A percentile compares a stretch with the other conserved stretches of the same genome.
Evolutionary conservation across 225 moss, liverwort and hornwort species (phyloP).

Genomic region (Rhytidiadelphus loreus): DNA sequence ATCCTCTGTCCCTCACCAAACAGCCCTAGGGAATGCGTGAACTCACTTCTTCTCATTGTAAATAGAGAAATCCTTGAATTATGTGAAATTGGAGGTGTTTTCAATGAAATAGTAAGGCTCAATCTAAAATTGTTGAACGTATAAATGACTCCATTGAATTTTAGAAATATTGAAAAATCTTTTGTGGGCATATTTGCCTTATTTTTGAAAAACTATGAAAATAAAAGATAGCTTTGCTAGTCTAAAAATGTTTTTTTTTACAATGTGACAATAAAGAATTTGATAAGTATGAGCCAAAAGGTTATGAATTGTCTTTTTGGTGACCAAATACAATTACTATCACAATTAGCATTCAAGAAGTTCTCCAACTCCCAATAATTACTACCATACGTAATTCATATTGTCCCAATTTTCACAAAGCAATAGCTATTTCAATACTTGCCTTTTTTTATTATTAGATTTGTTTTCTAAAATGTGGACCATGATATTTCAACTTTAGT

Average conservation of each 20-base stretch:
- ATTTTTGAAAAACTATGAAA: too few species aligned
- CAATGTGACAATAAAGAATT: neutral
- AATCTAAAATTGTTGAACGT: neutral
- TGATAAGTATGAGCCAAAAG: neutral
- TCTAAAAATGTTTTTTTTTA: too few species aligned
- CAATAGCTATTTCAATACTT: neutral
- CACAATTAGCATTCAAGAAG: neutral
- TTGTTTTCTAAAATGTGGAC: neutral
- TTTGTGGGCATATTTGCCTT: too few species aligned
- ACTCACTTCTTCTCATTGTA: neutral
- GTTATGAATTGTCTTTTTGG: neutral
- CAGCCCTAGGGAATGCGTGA: neutral
- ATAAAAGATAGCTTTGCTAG: neutral
- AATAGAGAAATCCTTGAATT: neutral
- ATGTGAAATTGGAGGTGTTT: neutral
- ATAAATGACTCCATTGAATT: neutral
- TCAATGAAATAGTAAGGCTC: too few species aligned
- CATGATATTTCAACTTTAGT: neutral
- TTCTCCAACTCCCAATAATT: neutral
- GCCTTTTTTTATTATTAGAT: too few species aligned
- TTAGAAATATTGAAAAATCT: too few species aligned
- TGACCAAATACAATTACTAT: too few species aligned
- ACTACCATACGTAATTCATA: fast-evolving
- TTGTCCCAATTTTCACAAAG: neutral
- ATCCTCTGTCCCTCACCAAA: neutral